Evolutionary conservation across 768 basidiomycete species (phyloP), one percentile per base, ranked within the genome.

Genomic region (Gelatoporia subvermispora): DNA sequence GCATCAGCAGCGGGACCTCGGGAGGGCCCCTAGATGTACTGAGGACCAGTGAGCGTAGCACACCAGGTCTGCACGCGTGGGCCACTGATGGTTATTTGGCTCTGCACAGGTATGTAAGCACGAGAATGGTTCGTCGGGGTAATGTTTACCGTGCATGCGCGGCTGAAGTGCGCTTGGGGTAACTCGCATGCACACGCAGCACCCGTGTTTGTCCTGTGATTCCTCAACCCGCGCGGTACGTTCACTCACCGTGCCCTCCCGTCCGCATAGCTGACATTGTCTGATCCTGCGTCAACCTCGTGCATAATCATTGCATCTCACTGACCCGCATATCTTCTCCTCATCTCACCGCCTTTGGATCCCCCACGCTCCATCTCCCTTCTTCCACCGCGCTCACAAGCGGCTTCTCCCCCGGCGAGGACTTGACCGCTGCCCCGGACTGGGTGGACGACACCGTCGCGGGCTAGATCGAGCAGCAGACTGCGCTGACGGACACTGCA

Each of bases 211-310:
- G 63, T 88, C 41, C 62, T 88, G 4, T 89, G 84, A 85, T 85
- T 86, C 66, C 88, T 89, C 55, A 86, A 88, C 64, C 88, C 87
- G 2, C 72, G 85, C 51, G 82, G 82, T 79, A 59, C 13, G 61
- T 41, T 15, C 31, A 36, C 42, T n/a, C 23, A 16, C 46, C 15
- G 21, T 35, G 8, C 28, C 20, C 20, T 47, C 20, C 17, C n/a
- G n/a, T n/a, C n/a, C n/a, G n/a, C n/a, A n/a, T n/a, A n/a, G n/a
- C n/a, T n/a, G n/a, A n/a, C n/a, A n/a, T n/a, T n/a, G n/a, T n/a
- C n/a, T n/a, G n/a, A n/a, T n/a, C n/a, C n/a, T n/a, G n/a, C n/a
- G n/a, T n/a, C n/a, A n/a, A n/a, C n/a, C n/a, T n/a, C n/a, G n/a
- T n/a, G n/a, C n/a, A n/a, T n/a, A n/a, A n/a, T n/a, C n/a, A n/a